These are phyloP conservation scores for Pisolithus orientalis DNA, from an alignment of 768 basidiomycete species.

Conservation along the genomic window DNA sequence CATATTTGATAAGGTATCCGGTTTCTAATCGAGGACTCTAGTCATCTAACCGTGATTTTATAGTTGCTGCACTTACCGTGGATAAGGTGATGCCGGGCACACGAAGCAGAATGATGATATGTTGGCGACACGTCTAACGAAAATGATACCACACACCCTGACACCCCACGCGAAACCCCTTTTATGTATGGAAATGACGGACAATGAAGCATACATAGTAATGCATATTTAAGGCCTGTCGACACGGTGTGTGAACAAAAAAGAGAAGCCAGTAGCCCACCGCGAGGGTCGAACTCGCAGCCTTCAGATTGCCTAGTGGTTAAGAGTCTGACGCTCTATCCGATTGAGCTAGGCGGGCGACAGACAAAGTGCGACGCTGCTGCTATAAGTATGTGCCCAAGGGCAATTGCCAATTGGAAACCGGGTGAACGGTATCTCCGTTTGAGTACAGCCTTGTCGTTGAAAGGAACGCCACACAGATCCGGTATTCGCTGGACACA, in stretches of 20 bases:
- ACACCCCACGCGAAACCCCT: neutral
- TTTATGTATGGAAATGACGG: neutral
- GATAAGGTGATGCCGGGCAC: conserved; percentile 30
- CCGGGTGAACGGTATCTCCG: neutral
- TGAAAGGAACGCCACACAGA: too few relatives aligned
- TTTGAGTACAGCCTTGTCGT: too few relatives aligned
- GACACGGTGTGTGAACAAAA: neutral
- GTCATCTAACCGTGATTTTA: neutral
- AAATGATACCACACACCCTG: neutral
- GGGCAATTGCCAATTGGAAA: too few relatives aligned
- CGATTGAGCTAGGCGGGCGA: conserved; percentile 61
- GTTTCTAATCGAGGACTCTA: neutral
- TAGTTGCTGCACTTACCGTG: conserved; percentile 79
- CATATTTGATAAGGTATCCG: conserved; percentile 71
- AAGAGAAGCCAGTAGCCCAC: conserved; percentile 41
- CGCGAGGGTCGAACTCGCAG: conserved; percentile 62
- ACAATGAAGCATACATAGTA: neutral
- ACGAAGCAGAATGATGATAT: conserved; percentile 3
- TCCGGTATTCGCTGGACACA: too few relatives aligned
- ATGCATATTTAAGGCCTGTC: neutral
- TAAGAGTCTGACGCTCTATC: conserved; percentile 67
- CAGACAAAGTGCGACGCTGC: neutral
- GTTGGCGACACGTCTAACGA: too few relatives aligned
- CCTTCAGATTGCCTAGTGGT: conserved; percentile 44
- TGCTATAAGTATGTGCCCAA: too few relatives aligned